These are phyloP conservation scores for Vinca minor DNA, from an alignment of 257 asterid genomes.

Conservation along the genomic window DNA sequence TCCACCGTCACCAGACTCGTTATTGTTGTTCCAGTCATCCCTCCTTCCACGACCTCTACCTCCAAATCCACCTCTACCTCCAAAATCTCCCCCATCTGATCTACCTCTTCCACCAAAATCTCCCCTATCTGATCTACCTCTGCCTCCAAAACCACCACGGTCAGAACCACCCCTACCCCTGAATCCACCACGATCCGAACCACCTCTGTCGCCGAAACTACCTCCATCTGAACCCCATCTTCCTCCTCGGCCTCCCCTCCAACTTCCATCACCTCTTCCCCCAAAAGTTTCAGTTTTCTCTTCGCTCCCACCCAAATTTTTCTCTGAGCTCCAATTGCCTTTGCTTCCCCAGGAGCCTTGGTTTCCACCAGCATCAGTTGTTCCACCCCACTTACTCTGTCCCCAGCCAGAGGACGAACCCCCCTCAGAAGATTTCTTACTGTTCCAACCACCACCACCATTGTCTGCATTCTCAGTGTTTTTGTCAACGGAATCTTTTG, in stretches of 20 bases:
- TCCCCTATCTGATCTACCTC: constrained; percentile 16
- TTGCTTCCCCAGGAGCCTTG: constrained; percentile 58
- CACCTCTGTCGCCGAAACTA: constrained; percentile 50
- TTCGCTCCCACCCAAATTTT: constrained; percentile 33
- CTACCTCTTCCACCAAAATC: constrained; percentile 34
- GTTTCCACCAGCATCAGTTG: constrained; percentile 36
- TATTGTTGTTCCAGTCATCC: too few species aligned
- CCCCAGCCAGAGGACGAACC: too few species aligned
- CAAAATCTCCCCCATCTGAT: constrained; percentile 10
- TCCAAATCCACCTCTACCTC: too few species aligned
- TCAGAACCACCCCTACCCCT: constrained; percentile 28
- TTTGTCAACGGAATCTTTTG: too few species aligned
- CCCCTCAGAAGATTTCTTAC: too few species aligned
- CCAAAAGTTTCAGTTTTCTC: constrained; percentile 31
- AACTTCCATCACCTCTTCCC: constrained; percentile 62
- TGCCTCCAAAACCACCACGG: constrained; percentile 36
- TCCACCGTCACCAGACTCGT: too few species aligned
- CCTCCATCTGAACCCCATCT: too few species aligned
- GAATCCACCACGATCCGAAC: constrained; percentile 37
- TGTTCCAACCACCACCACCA: too few species aligned
- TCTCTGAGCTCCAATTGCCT: constrained; percentile 57
- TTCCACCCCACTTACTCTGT: too few species aligned
- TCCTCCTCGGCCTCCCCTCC: too few species aligned
- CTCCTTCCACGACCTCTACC: too few species aligned
- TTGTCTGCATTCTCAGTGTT: too few species aligned